phyloP scores from a whole-genome alignment of 176 grass and related monocot genomes.

The Lolium rigidum region DNA sequence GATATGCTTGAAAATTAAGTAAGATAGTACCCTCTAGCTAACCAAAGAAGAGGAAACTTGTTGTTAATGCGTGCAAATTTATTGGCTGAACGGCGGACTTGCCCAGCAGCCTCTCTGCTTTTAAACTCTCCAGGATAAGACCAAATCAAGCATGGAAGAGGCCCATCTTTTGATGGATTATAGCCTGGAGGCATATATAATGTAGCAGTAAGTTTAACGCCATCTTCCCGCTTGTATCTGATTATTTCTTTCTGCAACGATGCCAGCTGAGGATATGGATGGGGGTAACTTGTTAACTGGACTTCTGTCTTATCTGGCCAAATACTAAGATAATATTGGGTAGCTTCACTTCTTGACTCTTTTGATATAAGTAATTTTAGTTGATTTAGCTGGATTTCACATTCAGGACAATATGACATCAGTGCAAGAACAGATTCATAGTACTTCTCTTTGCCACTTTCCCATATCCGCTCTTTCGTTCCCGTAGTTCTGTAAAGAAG shows the following conservation, averaged over 20 bases:
- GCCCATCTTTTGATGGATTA: constrained; percentile 61
- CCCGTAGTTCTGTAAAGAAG: constrained; percentile 72
- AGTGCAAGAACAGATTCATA: constrained; percentile 82
- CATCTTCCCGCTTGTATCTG: constrained; percentile 79
- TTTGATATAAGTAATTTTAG: constrained; percentile 81
- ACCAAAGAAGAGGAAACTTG: constrained; percentile 90
- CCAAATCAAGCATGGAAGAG: constrained; percentile 83
- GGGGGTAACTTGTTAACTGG: constrained; percentile 86
- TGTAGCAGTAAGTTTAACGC: constrained; percentile 84
- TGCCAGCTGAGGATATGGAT: constrained; percentile 81
- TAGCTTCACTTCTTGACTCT: constrained; percentile 80
- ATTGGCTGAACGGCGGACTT: constrained; percentile 84
- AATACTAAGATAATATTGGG: constrained; percentile 74
- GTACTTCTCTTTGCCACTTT: constrained; percentile 78
- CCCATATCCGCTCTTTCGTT: constrained; percentile 84
- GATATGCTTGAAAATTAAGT: constrained; percentile 31
- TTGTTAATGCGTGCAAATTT: constrained; percentile 72
- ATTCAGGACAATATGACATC: constrained; percentile 73
- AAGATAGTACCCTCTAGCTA: constrained; percentile 75
- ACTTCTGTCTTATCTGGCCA: constrained; percentile 71
- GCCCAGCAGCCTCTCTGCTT: constrained; percentile 89
- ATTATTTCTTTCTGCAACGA: constrained; percentile 85
- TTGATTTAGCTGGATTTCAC: constrained; percentile 65
- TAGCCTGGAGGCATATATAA: constrained; percentile 81
- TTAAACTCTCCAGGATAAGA: constrained; percentile 94